Evolutionary conservation across 495 filamentous ascomycete genomes (phyloP).

Genomic region (Neurospora intermedia): DNA sequence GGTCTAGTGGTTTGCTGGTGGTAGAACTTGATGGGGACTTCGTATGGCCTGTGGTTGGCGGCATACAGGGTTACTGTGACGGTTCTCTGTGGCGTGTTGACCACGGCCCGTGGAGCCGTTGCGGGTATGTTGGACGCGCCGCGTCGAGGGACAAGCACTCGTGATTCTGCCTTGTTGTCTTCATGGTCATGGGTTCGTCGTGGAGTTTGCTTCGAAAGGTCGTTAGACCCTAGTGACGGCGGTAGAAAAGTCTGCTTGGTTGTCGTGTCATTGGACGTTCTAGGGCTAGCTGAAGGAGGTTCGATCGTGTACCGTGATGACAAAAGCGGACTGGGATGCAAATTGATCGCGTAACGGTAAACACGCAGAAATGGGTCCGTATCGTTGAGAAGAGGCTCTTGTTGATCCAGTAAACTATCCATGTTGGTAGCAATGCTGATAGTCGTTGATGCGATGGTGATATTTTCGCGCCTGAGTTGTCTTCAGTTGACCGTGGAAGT

Average conservation of each 20-base stretch:
- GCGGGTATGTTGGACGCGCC: not conserved
- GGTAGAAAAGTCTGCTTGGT: not conserved
- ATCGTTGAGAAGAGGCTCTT: not conserved
- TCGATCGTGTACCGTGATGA: not conserved
- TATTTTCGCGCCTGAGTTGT: not conserved
- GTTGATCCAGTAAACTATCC: not conserved
- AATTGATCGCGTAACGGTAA: not conserved
- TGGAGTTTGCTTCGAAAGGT: not conserved
- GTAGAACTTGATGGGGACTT: not conserved
- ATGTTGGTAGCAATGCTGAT: not conserved
- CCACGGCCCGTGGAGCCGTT: not conserved
- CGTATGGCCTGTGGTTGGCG: not conserved
- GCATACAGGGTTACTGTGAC: not conserved
- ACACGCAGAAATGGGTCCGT: not conserved
- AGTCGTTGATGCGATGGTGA: not conserved
- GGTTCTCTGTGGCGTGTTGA: not conserved
- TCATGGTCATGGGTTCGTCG: not conserved
- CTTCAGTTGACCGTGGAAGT: not conserved
- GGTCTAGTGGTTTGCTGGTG: not conserved
- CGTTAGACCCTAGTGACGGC: not conserved
- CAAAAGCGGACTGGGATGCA: not conserved
- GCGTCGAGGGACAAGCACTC: not conserved
- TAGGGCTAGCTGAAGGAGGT: not conserved
- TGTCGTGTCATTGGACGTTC: not conserved
- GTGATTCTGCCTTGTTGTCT: not conserved